Evolutionary conservation across 169 alveolate genomes (phyloP), one percentile per base, ranked within the genome.

Genomic region (Plasmodium chabaudi): DNA sequence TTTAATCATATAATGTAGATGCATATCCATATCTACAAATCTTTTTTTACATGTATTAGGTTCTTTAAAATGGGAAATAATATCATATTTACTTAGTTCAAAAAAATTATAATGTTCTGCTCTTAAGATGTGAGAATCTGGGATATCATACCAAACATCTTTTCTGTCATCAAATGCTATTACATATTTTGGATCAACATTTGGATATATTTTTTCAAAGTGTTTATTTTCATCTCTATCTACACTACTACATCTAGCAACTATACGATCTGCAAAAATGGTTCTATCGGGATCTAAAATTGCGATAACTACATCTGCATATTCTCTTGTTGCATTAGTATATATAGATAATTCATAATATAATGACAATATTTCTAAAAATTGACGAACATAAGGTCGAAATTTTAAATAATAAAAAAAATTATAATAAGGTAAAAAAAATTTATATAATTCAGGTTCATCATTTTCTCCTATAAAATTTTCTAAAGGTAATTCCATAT

Each of bases 291-390:
- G 98, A 89, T 96, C 98, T 63, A 96, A 70, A 12, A 96, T 96
- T 15, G 98, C 94, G 42, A 96, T 92, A 19, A 96, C 98, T 13
- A 96, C 97, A 92, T 96, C 98, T 10, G 98, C 98, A 68, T 96
- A 96, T 84, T 96, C 98, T 92, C 96, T 95, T 10, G 98, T 96
- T 39, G 98, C 98, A 87, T 96, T 96, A 5, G 98, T 96, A 92
- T 96, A 96, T 10, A 96, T 94, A 34, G 98, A 93, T 92, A 96
- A 72, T 57, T 96, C 98, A 89, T 96, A 96, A 91, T 94, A 96
- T 51, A 96, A 95, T 21, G 97, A 92, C 27, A 96, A 89, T 4
- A 94, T 93, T 55, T 92, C 95, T 68, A 96, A 87, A 72, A 96
- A 96, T 17, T 94, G 97, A 51, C 98, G 91, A 63, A 96, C 95